phyloP scores from a whole-genome alignment of 2,329 filamentous ascomycete genomes.

The Trichophaea hybrida region DNA sequence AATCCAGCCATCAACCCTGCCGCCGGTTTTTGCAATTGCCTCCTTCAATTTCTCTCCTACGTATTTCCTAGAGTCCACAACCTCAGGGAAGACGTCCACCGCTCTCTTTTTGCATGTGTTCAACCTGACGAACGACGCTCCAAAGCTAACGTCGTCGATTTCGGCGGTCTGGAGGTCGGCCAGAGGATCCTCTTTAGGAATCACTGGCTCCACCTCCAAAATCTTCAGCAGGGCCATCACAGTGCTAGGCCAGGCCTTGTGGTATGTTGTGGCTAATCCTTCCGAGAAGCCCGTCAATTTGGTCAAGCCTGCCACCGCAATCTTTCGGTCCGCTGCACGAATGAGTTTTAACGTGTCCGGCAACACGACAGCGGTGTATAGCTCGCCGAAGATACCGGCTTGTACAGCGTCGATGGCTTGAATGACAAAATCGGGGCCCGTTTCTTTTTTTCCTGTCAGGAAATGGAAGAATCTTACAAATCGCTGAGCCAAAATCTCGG shows the following conservation, averaged over 20 bases:
- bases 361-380: constrained; percentile 79
- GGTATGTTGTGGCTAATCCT: constrained; percentile 66
- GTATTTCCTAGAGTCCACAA: constrained; percentile 64
- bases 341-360: constrained; percentile 78
- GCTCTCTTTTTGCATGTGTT: constrained; percentile 70
- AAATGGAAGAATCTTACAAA: constrained; percentile 94
- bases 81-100: constrained; percentile 72
- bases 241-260: constrained; percentile 82
- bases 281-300: constrained; percentile 80
- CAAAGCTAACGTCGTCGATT: constrained; percentile 88
- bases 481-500: constrained; percentile 70
- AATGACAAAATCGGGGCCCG: constrained; percentile 87
- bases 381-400: constrained; percentile 58
- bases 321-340: constrained; percentile 79
- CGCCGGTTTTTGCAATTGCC: constrained; percentile 10
- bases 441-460: constrained; percentile 59
- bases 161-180: constrained; percentile 53
- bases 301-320: constrained; percentile 80
- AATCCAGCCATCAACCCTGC: constrained; percentile 19
- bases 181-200: constrained; percentile 32
- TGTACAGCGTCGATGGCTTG: constrained; percentile 70
- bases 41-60: constrained; percentile 36
- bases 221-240: constrained; percentile 80
- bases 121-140: constrained; percentile 82
- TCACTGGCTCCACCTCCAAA: constrained; percentile 72